Percentiles rank a stretch among this genome's conserved stretches.
These are phyloP conservation scores for Bipolaris bicolor DNA, from an alignment of 2,329 filamentous ascomycete species.

Conservation along the genomic window DNA sequence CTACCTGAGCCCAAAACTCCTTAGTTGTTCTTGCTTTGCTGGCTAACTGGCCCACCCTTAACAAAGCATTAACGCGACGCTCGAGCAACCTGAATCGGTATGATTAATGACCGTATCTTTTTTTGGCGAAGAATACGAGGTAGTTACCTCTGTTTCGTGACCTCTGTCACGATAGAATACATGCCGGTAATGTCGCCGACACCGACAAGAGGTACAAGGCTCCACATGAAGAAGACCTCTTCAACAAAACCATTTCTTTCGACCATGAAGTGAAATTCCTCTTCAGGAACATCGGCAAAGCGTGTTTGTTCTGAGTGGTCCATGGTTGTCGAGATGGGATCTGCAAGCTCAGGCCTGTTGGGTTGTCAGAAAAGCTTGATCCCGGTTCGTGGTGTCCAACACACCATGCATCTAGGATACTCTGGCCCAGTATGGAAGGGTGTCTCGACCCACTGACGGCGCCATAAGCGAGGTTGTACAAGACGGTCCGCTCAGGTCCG, in stretches of 20 bases:
- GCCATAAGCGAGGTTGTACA: conserved; percentile 24
- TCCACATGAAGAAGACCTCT: conserved; percentile 22
- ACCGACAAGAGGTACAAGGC: conserved; percentile 18
- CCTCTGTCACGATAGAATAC: conserved; percentile 24
- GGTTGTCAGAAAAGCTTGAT: not conserved
- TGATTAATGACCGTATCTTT: not conserved
- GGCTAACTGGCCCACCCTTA: conserved; percentile 13
- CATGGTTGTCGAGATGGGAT: conserved; percentile 12
- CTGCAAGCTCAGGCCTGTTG: conserved; percentile 14
- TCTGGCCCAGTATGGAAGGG: conserved; percentile 16
- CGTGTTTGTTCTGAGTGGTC: conserved; percentile 10
- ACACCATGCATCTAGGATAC: conserved; percentile 20
- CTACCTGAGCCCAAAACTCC: conserved; percentile 14
- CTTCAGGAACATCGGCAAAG: conserved; percentile 19
- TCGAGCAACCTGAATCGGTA: conserved; percentile 11
- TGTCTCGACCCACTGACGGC: conserved; percentile 14
- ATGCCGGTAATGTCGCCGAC: conserved; percentile 14
- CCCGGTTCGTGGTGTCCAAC: not conserved
- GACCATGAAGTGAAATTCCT: conserved; percentile 23
- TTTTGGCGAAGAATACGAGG: not conserved
- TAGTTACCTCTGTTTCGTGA: conserved; percentile 23
- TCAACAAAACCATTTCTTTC: conserved; percentile 21
- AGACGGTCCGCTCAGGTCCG: conserved; percentile 18
- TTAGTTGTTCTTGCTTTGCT: conserved; percentile 15
- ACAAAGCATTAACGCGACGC: conserved; percentile 17